A percentile compares a stretch with the other conserved stretches of the same genome.
Evolutionary conservation across 2,329 filamentous ascomycete genomes (phyloP).

Genomic region (Xenoacremonium recifei): DNA sequence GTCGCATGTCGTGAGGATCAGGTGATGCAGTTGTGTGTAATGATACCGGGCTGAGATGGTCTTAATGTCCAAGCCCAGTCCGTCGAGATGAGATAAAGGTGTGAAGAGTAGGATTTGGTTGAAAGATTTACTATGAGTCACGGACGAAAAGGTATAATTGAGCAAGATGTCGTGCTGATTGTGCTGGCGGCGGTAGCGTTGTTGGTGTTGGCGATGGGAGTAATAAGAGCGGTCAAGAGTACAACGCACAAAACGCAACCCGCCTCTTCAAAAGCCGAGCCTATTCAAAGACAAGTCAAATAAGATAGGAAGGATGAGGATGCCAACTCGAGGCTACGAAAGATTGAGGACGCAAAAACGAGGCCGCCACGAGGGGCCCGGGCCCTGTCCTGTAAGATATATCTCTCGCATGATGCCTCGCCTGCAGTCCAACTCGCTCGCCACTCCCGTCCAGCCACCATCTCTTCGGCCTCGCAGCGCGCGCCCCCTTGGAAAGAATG

Average conservation of each 20-base stretch:
- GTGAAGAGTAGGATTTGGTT: too few species aligned
- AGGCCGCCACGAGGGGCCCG: constrained; percentile 13
- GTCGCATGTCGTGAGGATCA: constrained; percentile 43
- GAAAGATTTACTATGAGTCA: too few species aligned
- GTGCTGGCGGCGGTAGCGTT: too few species aligned
- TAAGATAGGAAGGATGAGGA: constrained; percentile 1
- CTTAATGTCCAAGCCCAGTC: too few species aligned
- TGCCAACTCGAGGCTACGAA: constrained; percentile 11
- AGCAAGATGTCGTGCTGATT: too few species aligned
- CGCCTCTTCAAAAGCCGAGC: not conserved
- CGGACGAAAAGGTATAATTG: not conserved
- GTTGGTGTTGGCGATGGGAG: not conserved
- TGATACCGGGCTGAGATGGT: too few species aligned
- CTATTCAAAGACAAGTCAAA: not conserved
- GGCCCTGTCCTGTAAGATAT: constrained; percentile 23
- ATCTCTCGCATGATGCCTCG: constrained; percentile 16
- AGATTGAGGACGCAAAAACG: constrained; percentile 4
- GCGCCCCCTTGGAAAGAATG: constrained; percentile 13
- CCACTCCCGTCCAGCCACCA: not conserved
- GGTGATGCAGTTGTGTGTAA: too few species aligned
- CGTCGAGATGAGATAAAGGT: too few species aligned
- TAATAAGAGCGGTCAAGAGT: not conserved
- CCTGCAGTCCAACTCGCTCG: not conserved
- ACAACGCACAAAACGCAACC: not conserved
- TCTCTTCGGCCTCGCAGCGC: not conserved